Conservation (phyloP, 768 basidiomycete species). For the Mycena vulgaris region DNA sequence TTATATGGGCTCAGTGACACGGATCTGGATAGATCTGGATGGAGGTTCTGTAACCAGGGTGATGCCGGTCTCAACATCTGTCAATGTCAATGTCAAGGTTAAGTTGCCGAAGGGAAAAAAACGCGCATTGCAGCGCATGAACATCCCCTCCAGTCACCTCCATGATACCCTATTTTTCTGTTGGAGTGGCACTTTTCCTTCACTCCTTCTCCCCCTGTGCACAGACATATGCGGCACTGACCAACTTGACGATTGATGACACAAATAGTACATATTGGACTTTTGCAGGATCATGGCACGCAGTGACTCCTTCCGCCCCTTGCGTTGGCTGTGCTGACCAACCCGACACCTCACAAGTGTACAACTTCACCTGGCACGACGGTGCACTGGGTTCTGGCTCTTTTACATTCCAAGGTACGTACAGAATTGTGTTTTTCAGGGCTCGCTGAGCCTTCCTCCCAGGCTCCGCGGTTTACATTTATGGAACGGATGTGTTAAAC, state of each 20-base stretch:
- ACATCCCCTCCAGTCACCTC: neutral
- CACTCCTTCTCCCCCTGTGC: neutral
- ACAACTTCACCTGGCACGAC: neutral
- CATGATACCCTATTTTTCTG: neutral
- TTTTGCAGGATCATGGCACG: neutral
- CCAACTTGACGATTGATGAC: neutral
- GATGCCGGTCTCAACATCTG: no score
- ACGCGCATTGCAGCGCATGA: no score
- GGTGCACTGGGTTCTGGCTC: neutral
- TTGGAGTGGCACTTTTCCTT: neutral
- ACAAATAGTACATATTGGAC: neutral
- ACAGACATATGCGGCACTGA: neutral
- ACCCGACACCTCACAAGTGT: neutral
- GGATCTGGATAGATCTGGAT: no score
- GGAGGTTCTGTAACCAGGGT: no score
- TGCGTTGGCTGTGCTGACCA: neutral
- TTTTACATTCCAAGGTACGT: slow-evolving; percentile 5
- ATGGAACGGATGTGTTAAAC: neutral
- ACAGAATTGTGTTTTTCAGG: neutral
- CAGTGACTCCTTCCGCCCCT: neutral
- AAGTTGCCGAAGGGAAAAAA: no score
- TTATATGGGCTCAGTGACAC: no score
- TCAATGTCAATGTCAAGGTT: no score
- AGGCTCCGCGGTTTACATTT: neutral
- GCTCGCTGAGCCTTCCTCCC: no score